Evolutionary conservation across 2,329 filamentous ascomycete species (phyloP), one percentile per base, ranked within the genome.

Genomic region (Chaetomium sp.): DNA sequence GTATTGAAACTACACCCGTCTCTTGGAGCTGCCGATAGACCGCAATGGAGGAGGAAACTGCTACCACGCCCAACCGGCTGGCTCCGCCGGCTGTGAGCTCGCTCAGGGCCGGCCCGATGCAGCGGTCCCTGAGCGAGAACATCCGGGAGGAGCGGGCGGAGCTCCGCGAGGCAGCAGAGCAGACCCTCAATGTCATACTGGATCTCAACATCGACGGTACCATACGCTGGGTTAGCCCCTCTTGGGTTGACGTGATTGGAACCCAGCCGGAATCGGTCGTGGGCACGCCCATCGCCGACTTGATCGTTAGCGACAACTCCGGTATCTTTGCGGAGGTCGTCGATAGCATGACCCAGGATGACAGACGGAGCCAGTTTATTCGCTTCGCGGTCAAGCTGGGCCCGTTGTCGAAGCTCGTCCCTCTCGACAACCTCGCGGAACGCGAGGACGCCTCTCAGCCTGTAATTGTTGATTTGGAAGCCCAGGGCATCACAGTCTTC

Each of bases 401-500:
- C 2, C 79, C 86, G 5, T 71, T 82, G 42, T 91, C 88, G 10
- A 85, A 84, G 62, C 73, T 91, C 49, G 76, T 80, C 32, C 72
- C 77, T 33, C 46, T 75, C 61, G 73, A 76, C 27, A 68, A 68
- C 36, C 64, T 74, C 11, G 67, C 71, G 56, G 71, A 74, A 47
- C 66, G 69, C 34, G 71, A 71, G 44, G 64, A 68, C 48, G 66
- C 73, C 33, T 68, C 47, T 12, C 70, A 74, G n/a, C 71, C 79
- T 52, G 73, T 79, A 55, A 78, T 83, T 41, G 78, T 96, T 58
- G 87, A 91, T 59, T 80, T 99, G 57, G 95, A 99, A 73, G 95
- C 89, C 6, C 94, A 99, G 72, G 94, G 94, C 27, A 99, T 99
- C 67, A 95, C 97, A 87, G 90, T 97, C 6, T 97, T 96, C 69